phyloP scores from a whole-genome alignment of 164 flowering plant species.

The Vitis vinifera region DNA sequence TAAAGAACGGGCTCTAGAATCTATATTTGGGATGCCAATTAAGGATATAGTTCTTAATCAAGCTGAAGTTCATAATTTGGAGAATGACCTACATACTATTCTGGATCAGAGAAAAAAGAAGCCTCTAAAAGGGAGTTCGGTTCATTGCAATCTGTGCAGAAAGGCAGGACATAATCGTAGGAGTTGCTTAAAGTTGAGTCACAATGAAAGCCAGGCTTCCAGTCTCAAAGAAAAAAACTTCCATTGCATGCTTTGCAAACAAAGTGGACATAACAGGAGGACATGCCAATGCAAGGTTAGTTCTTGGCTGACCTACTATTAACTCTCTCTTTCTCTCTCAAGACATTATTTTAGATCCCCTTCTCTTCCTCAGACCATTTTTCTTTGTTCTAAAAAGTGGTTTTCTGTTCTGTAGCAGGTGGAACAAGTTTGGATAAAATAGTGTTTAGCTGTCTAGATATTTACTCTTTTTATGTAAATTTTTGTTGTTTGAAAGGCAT shows the following conservation, averaged over 20 bases:
- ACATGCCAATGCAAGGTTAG: slow-evolving; percentile 4
- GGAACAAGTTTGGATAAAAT: slow-evolving; percentile 2
- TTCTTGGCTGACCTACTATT: neutral
- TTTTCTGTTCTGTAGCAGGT: neutral
- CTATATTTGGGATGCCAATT: slow-evolving; percentile 1
- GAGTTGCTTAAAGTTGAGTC: neutral
- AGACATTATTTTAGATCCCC: neutral
- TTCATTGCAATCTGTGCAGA: neutral
- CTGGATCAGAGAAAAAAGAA: neutral
- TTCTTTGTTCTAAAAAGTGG: too few species aligned
- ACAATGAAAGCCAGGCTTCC: neutral
- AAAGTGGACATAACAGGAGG: slow-evolving; percentile 8
- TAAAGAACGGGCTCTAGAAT: neutral
- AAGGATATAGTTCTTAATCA: slow-evolving; percentile 5
- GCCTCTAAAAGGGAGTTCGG: neutral
- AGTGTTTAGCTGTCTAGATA: neutral
- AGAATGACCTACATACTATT: neutral
- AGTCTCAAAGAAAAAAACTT: neutral
- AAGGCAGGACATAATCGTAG: slow-evolving; percentile 1
- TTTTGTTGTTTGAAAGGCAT: too few species aligned
- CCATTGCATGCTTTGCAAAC: slow-evolving; percentile 3
- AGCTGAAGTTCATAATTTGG: neutral
- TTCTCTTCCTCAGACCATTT: neutral
- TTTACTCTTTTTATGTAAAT: neutral
- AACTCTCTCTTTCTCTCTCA: neutral